Base-by-base conservation (phyloP, 2,329 filamentous ascomycete species). In the Trichoderma atroviride region DNA sequence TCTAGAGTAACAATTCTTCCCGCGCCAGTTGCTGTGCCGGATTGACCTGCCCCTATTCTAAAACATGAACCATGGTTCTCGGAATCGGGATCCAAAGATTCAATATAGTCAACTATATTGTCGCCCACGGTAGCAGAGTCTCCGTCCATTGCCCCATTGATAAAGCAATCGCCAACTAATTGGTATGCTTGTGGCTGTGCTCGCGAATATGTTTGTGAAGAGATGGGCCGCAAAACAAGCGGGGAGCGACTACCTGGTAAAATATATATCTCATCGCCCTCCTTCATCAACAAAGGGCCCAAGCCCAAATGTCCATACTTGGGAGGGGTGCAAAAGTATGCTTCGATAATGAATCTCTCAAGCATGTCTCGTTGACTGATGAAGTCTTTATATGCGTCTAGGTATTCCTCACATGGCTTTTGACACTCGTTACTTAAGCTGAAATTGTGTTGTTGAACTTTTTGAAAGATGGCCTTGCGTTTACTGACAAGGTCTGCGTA, bases 251-350 rank as follows among this genome's bases (percentile, higher is more conserved):
- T 62, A 4, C 43, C 59, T 14, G 59, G 59, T 4, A 62, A 14
- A 52, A 62, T 52, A 11, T 62, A 35, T 35, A 62, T 50, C n/a
- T 62, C 43, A 33, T 62, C 59, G n/a, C 43, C 43, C 1, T 62
- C 29, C 43, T 62, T 50, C 4, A 62, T 62, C 10, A 35, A 29
- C 59, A 62, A 50, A 24, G 59, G 59, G n/a, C 59, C 59, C 6
- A 62, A 16, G 31, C 60, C 43, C 9, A 57, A 3, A 62, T n/a
- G 0, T n/a, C 31, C 59, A 24, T 24, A 24, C 4, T 14, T 24
- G 5, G 27, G 3, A 10, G 9, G n/a, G 19, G 2, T 9, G 14
- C 16, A n/a, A 3, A n/a, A 5, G 14, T n/a, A 43, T 43, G 7
- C 5, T 4, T 43, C 5, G 13, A n/a, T 19, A n/a, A 35, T 35